Percentiles rank a stretch among this genome's conserved stretches.
phyloP scores from a whole-genome alignment of 495 filamentous ascomycete species.

The Penicillium psychrofluorescens region DNA sequence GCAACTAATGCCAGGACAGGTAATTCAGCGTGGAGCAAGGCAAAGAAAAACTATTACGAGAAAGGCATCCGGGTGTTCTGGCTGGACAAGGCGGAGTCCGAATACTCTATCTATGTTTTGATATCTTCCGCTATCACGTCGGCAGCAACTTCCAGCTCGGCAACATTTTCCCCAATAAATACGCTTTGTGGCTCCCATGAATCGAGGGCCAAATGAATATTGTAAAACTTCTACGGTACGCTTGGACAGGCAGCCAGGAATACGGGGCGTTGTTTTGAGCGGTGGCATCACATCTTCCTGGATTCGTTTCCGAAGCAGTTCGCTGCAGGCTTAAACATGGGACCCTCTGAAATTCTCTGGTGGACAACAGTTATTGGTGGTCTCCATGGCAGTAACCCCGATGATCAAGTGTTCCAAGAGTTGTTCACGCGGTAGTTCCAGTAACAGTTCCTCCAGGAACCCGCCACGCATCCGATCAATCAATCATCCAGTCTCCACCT shows the following conservation, averaged over 20 bases:
- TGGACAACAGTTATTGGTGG: constrained; percentile 57
- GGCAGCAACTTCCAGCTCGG: constrained; percentile 46
- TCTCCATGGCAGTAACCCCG: constrained; percentile 49
- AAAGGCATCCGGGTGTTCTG: constrained; percentile 53
- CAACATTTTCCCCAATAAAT: constrained; percentile 49
- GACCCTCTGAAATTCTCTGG: constrained; percentile 50
- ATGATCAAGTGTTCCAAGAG: constrained; percentile 46
- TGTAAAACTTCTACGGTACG: constrained; percentile 51
- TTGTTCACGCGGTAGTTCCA: constrained; percentile 56
- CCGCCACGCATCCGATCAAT: too few relatives aligned
- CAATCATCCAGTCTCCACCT: too few relatives aligned
- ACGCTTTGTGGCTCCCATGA: constrained; percentile 50
- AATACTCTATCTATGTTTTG: constrained; percentile 52
- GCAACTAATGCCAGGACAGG: constrained; percentile 47
- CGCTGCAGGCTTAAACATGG: constrained; percentile 51
- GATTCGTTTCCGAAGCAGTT: constrained; percentile 46
- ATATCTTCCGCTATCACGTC: constrained; percentile 49
- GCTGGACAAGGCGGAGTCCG: constrained; percentile 56
- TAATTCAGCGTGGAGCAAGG: constrained; percentile 46
- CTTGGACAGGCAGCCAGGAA: constrained; percentile 52
- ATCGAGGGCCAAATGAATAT: constrained; percentile 40
- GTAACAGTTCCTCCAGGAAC: constrained; percentile 42
- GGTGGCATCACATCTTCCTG: constrained; percentile 55
- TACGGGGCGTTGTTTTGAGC: constrained; percentile 54
- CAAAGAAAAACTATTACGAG: constrained; percentile 47